Base-by-base conservation (phyloP, 2,329 filamentous ascomycete species). In the Rhynchosporium graminicola region DNA sequence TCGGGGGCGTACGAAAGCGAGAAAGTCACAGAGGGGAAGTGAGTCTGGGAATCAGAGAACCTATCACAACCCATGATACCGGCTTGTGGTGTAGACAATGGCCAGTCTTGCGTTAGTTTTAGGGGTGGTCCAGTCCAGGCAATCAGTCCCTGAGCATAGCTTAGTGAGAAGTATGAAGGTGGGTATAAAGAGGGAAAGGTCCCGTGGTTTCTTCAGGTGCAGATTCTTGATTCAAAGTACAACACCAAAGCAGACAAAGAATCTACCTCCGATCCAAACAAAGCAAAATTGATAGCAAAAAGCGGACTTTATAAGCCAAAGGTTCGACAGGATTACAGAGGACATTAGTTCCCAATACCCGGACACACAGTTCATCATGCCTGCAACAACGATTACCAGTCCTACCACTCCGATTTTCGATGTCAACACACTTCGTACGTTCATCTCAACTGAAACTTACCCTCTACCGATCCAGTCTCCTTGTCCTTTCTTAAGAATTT, bases 401-500 rank as follows among this genome's bases (percentile, higher is more conserved):
- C 51, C 51, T 6, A 54, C 51, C 36, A 40, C 51, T 15, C 51
- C 51, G 9, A 20, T 54, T 13, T 54, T 54, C 20, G 51, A 54
- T 40, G 51, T 54, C 36, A 54, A 42, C 20, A 54, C 51, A 40
- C 36, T 54, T 10, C 51, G 51, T 54, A 54, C 20, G 51, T 54
- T 46, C 3, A 26, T 7, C 6, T 15, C 42, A 12, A 12, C 9
- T 20, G 20, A 20, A 20, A 20, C 20, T 20, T 20, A 20, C 20
- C 20, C 20, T 20, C 1, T 1, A 20, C 20, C 20, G 20, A 20
- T 20, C 20, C 20, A 20, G 20, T 20, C 20, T 20, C 20, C 20
- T 20, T 20, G 1, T 20, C 1, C 20, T 20, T 20, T 20, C 20
- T 20, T 20, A 20, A 20, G 20, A 31, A 47, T 47, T 29, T 28